A percentile compares a stretch with the other conserved stretches of the same genome.
Evolutionary conservation across 805 yeast species (phyloP).

Genomic region (Kodamaea restingae): DNA sequence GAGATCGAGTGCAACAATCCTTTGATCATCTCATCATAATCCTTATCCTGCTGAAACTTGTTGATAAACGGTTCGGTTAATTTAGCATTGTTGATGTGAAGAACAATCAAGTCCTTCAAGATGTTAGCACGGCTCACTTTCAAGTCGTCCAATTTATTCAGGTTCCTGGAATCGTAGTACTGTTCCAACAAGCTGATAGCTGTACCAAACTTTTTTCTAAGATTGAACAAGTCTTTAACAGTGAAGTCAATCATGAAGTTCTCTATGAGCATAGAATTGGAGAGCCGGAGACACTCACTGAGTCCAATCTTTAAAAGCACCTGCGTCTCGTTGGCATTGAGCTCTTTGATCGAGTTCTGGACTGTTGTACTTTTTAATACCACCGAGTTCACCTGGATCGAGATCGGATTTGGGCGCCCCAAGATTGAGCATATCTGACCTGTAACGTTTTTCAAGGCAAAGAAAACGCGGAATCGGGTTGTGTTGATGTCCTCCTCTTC

Average conservation of each 20-base stretch:
- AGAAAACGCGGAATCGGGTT: slow-evolving; percentile 45
- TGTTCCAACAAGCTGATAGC: slow-evolving; percentile 38
- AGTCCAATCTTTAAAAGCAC: slow-evolving; percentile 43
- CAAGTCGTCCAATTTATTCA: slow-evolving; percentile 17
- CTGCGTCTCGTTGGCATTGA: slow-evolving; percentile 22
- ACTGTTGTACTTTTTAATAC: slow-evolving; percentile 21
- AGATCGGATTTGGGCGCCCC: slow-evolving; percentile 54
- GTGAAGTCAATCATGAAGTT: slow-evolving; percentile 46
- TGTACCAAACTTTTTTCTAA: slow-evolving; percentile 39
- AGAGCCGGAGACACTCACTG: slow-evolving; percentile 45
- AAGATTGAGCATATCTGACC: slow-evolving; percentile 48
- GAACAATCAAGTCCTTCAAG: slow-evolving; percentile 41
- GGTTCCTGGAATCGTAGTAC: slow-evolving; percentile 10
- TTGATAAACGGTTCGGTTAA: slow-evolving; percentile 49
- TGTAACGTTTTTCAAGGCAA: slow-evolving; percentile 44
- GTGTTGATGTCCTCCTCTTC: slow-evolving; percentile 26
- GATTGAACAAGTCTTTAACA: slow-evolving; percentile 35
- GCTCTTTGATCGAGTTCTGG: slow-evolving; percentile 9
- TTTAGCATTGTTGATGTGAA: slow-evolving; percentile 50
- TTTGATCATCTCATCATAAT: slow-evolving; percentile 31
- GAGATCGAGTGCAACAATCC: slow-evolving; percentile 35
- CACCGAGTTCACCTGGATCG: slow-evolving; percentile 34
- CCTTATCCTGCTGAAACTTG: slow-evolving; percentile 23
- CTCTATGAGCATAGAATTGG: slow-evolving; percentile 49
- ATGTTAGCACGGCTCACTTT: slow-evolving; percentile 24